These are phyloP conservation scores for Podospora anserina DNA, from an alignment of 495 filamentous ascomycete genomes.

Conservation along the genomic window DNA sequence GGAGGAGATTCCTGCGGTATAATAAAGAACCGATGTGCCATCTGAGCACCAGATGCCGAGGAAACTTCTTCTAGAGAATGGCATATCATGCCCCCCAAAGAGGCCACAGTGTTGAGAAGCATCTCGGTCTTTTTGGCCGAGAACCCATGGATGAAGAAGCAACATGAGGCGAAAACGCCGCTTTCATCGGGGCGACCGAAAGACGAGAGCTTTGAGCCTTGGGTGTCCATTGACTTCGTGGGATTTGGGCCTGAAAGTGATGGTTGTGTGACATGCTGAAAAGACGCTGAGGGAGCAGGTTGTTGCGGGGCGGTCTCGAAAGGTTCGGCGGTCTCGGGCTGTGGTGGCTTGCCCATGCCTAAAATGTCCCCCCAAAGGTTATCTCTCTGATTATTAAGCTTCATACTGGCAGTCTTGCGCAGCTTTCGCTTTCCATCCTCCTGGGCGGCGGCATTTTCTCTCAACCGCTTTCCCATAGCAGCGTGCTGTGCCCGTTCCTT, in stretches of 20 bases:
- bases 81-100: conserved; percentile 46
- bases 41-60: conserved; percentile 25
- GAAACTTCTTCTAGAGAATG: conserved; percentile 43
- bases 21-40: conserved; percentile 45
- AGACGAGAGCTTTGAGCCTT: conserved; percentile 29
- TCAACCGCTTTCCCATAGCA: conserved; percentile 38
- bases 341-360: conserved; percentile 29
- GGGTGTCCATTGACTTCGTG: conserved; percentile 24
- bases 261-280: not conserved
- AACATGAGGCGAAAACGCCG: conserved; percentile 50
- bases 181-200: conserved; percentile 29
- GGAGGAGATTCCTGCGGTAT: conserved; percentile 47
- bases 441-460: conserved; percentile 27
- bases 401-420: conserved; percentile 74
- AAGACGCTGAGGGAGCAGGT: not conserved
- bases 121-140: conserved; percentile 38
- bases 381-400: conserved; percentile 72
- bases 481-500: conserved; percentile 43
- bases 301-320: conserved; percentile 12
- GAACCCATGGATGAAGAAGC: conserved; percentile 68
- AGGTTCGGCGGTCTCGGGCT: conserved; percentile 10
- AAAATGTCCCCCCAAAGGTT: conserved; percentile 88
- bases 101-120: conserved; percentile 42
- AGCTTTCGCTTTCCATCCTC: conserved; percentile 64
- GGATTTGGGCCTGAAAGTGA: not conserved